Percentiles rank a stretch among this genome's conserved stretches.
These are phyloP conservation scores for Fusarium praegraminearum DNA, from an alignment of 2,329 filamentous ascomycete species.

Conservation along the genomic window DNA sequence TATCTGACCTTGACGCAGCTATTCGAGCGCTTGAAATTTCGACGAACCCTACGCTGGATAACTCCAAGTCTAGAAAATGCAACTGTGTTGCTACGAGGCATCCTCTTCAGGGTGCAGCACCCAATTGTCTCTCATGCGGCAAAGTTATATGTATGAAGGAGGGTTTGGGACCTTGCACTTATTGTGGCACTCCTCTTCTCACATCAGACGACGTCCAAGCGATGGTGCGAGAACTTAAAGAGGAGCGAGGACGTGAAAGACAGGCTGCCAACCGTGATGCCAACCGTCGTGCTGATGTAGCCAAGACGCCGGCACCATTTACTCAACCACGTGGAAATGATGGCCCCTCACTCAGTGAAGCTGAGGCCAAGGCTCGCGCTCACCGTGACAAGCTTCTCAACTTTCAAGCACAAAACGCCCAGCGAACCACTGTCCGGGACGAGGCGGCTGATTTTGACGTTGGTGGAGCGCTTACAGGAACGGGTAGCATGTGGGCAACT, in stretches of 20 bases:
- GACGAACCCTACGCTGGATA: slow-evolving; percentile 80
- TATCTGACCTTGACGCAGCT: slow-evolving; percentile 80
- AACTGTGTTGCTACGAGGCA: slow-evolving; percentile 90
- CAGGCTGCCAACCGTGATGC: slow-evolving; percentile 83
- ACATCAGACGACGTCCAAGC: slow-evolving; percentile 79
- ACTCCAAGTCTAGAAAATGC: slow-evolving; percentile 73
- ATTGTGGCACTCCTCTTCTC: slow-evolving; percentile 82
- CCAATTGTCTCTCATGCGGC: slow-evolving; percentile 91
- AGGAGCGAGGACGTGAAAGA: slow-evolving; percentile 87
- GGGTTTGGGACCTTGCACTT: slow-evolving; percentile 93
- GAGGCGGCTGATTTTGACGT: slow-evolving; percentile 78
- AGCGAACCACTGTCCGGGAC: slow-evolving; percentile 85
- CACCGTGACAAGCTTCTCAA: slow-evolving; percentile 84
- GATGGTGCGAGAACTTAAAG: slow-evolving; percentile 85
- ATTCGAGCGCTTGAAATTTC: slow-evolving; percentile 92
- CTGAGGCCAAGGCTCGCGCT: slow-evolving; percentile 75
- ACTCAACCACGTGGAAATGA: slow-evolving; percentile 58
- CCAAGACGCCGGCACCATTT: slow-evolving; percentile 71
- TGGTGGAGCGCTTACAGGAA: slow-evolving; percentile 57
- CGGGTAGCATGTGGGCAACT: slow-evolving; percentile 79
- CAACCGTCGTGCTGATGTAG: slow-evolving; percentile 74
- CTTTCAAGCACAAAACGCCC: slow-evolving; percentile 88
- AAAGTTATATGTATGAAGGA: slow-evolving; percentile 97
- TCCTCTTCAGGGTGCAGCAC: slow-evolving; percentile 88
- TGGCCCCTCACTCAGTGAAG: slow-evolving; percentile 61